phyloP scores from a whole-genome alignment of 805 yeast species.

The Tanozyma kutaoensis region DNA sequence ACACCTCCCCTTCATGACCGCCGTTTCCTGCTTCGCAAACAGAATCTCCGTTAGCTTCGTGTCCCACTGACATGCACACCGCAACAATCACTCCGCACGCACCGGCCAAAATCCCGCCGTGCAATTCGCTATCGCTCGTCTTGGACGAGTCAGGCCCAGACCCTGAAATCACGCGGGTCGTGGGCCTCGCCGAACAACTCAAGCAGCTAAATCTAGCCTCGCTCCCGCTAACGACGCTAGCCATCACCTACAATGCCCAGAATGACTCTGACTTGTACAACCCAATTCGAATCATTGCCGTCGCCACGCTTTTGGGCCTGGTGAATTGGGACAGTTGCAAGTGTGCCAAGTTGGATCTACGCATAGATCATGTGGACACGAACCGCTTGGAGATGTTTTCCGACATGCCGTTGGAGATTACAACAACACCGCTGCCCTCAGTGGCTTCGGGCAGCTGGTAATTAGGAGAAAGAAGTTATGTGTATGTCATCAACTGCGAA shows the following conservation, averaged over 20 bases:
- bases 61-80: conserved; percentile 7
- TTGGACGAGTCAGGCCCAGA: not conserved
- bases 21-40: conserved; percentile 6
- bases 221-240: conserved; percentile 1
- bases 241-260: conserved; percentile 4
- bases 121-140: not conserved
- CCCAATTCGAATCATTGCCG: conserved; percentile 4
- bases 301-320: conserved; percentile 4
- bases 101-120: not conserved
- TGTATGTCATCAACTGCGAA: not conserved
- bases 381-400: conserved; percentile 5
- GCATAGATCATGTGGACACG: conserved; percentile 3
- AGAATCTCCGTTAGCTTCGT: conserved; percentile 9
- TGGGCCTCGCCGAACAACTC: conserved; percentile 2
- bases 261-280: conserved; percentile 3
- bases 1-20: conserved; percentile 5
- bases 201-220: conserved; percentile 1
- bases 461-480: conserved; percentile 3
- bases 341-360: conserved; percentile 2
- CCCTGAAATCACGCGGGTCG: conserved; percentile 1
- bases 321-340: conserved; percentile 5
- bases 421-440: conserved; percentile 2
- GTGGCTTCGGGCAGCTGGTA: conserved; percentile 2
- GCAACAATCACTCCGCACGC: not conserved
- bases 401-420: conserved; percentile 5